Evolutionary conservation across 345 rosid species (phyloP).

Genomic region (Kernera saxatilis): DNA sequence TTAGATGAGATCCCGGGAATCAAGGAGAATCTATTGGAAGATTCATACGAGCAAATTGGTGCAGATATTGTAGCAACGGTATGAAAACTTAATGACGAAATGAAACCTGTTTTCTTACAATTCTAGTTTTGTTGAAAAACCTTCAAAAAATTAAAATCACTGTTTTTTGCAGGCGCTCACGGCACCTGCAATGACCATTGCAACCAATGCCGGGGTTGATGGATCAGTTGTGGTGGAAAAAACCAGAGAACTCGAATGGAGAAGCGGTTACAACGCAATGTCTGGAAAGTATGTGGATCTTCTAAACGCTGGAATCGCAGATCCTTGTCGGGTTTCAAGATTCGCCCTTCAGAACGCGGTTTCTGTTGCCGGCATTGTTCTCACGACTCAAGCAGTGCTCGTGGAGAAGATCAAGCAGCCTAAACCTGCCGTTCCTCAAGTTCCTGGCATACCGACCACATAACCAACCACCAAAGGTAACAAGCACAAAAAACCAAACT

Average conservation of each 20-base stretch:
- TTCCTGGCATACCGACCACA: slow-evolving; percentile 71
- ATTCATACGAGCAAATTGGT: slow-evolving; percentile 67
- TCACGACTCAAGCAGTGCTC: slow-evolving; percentile 79
- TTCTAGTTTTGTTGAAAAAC: not conserved
- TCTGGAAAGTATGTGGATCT: slow-evolving; percentile 70
- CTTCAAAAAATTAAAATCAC: not conserved
- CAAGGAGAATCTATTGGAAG: slow-evolving; percentile 48
- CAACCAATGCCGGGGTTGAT: slow-evolving; percentile 73
- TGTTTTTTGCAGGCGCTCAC: slow-evolving; percentile 54
- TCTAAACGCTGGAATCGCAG: slow-evolving; percentile 55
- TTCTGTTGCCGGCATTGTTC: slow-evolving; percentile 70
- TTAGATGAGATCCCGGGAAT: slow-evolving; percentile 43
- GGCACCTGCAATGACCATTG: slow-evolving; percentile 74
- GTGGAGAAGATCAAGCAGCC: slow-evolving; percentile 63
- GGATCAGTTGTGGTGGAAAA: slow-evolving; percentile 74
- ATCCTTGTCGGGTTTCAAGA: slow-evolving; percentile 74
- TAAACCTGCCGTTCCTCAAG: slow-evolving; percentile 49
- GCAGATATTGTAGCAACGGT: slow-evolving; percentile 68
- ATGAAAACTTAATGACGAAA: slow-evolving; percentile 16
- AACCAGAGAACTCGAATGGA: slow-evolving; percentile 50
- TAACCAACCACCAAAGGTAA: slow-evolving; percentile 1
- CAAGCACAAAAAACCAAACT: not conserved
- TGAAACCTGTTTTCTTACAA: not conserved
- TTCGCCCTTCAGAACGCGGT: slow-evolving; percentile 79
- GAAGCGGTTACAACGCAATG: slow-evolving; percentile 80